Evolutionary conservation across 208 protist genomes (phyloP).

Genomic region (Wallacemonas rigidus): DNA sequence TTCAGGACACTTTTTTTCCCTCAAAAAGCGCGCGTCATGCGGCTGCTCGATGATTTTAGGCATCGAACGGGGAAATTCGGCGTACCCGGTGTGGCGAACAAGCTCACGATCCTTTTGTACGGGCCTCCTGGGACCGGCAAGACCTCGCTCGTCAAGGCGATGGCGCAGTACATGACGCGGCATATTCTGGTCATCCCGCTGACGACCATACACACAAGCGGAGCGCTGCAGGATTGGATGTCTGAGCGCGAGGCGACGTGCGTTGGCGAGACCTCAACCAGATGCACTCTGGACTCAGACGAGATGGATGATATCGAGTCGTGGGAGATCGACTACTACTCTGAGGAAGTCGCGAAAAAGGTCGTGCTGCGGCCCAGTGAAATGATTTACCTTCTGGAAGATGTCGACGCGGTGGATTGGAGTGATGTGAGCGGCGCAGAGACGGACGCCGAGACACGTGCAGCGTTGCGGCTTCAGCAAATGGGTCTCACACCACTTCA

Average conservation of each 20-base stretch:
- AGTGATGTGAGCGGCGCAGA: slow-evolving; percentile 13
- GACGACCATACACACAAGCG: slow-evolving; percentile 63
- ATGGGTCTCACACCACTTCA: not conserved
- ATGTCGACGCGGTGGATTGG: slow-evolving; percentile 70
- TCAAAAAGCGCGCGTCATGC: slow-evolving; percentile 67
- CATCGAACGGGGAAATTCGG: slow-evolving; percentile 66
- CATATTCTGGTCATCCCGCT: slow-evolving; percentile 80
- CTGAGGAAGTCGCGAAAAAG: slow-evolving; percentile 3
- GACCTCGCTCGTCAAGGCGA: slow-evolving; percentile 87
- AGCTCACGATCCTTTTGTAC: slow-evolving; percentile 84
- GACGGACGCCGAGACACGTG: slow-evolving; percentile 12
- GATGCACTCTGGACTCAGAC: slow-evolving; percentile 12
- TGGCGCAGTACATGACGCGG: slow-evolving; percentile 74
- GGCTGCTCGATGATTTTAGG: slow-evolving; percentile 67
- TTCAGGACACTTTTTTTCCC: slow-evolving; percentile 87
- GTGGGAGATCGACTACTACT: not conserved
- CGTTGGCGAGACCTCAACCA: slow-evolving; percentile 23
- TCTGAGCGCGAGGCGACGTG: slow-evolving; percentile 36
- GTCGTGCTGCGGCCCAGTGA: slow-evolving; percentile 40
- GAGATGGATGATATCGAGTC: slow-evolving; percentile 7
- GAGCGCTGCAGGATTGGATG: slow-evolving; percentile 59
- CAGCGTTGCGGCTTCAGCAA: not conserved
- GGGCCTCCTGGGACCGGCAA: slow-evolving; percentile 94
- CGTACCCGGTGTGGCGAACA: slow-evolving; percentile 59
- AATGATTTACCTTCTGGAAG: slow-evolving; percentile 84